phyloP scores from a whole-genome alignment of 805 yeast species.

The Ogataea pini region DNA sequence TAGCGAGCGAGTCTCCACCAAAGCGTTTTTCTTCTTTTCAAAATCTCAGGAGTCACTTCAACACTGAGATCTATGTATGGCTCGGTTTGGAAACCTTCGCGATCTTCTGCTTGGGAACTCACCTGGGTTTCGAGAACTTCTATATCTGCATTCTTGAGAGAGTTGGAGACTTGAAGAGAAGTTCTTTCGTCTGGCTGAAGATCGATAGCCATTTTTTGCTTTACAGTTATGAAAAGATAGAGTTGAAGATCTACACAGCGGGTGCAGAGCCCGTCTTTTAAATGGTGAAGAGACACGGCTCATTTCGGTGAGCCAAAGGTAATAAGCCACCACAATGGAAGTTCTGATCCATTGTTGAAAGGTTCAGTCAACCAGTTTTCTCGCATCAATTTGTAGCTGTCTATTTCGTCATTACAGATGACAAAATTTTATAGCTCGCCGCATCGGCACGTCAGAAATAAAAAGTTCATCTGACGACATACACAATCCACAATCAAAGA shows the following conservation, averaged over 20 bases:
- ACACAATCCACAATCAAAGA: not conserved
- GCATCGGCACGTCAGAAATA: not conserved
- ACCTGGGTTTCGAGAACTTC: not conserved
- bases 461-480: too few relatives aligned
- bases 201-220: too few relatives aligned
- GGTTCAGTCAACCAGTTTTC: too few relatives aligned
- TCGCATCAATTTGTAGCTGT: too few relatives aligned
- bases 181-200: not conserved
- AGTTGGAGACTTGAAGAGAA: not conserved
- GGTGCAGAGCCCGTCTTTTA: too few relatives aligned
- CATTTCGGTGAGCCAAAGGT: not conserved
- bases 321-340: not conserved
- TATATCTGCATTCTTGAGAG: not conserved
- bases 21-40: conserved; percentile 1
- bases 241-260: too few relatives aligned
- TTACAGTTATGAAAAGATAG: too few relatives aligned
- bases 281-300: too few relatives aligned
- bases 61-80: conserved; percentile 13
- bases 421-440: too few relatives aligned
- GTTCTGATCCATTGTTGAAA: not conserved
- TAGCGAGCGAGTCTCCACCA: conserved; percentile 16
- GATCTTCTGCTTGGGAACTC: not conserved
- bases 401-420: too few relatives aligned
- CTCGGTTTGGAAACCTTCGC: not conserved
- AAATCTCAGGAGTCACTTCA: conserved; percentile 1